Percentiles rank a stretch among this genome's conserved stretches.
Evolutionary conservation across 371 early-diverging fungal species (phyloP).

Genomic region (Mortierella sp.): DNA sequence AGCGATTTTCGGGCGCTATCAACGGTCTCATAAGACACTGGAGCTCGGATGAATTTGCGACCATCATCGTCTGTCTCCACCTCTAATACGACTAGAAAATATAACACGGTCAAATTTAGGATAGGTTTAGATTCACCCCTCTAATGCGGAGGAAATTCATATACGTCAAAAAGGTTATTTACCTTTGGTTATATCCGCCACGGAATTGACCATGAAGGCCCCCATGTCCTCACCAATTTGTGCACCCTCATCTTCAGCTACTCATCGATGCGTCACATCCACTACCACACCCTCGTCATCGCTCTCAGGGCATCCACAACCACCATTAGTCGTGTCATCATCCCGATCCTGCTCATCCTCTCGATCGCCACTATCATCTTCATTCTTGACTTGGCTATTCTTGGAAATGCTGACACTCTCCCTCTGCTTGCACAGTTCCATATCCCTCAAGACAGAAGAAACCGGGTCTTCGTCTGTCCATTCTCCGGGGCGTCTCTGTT

Average conservation of each 20-base stretch:
- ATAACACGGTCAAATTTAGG: background rate
- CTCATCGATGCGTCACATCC: background rate
- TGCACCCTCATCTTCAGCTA: background rate
- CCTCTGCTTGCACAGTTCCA: background rate
- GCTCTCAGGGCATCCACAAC: background rate
- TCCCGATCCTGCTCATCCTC: no score
- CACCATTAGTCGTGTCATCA: background rate
- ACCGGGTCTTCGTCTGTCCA: conserved; percentile 5
- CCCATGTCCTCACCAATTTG: background rate
- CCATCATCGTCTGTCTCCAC: background rate
- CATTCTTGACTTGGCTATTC: background rate
- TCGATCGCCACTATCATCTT: no score
- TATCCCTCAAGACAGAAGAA: background rate
- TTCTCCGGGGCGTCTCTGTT: background rate
- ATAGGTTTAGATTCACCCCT: background rate
- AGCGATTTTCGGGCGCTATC: conserved; percentile 8
- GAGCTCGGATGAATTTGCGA: background rate
- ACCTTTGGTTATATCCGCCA: background rate
- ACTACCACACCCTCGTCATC: background rate
- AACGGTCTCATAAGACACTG: conserved; percentile 11
- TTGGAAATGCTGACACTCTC: background rate
- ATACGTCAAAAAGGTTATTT: background rate
- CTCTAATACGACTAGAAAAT: background rate
- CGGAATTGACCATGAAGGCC: background rate
- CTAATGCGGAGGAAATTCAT: background rate